Evolutionary conservation across 305 asterid species (phyloP).

Genomic region (Lippia alba): DNA sequence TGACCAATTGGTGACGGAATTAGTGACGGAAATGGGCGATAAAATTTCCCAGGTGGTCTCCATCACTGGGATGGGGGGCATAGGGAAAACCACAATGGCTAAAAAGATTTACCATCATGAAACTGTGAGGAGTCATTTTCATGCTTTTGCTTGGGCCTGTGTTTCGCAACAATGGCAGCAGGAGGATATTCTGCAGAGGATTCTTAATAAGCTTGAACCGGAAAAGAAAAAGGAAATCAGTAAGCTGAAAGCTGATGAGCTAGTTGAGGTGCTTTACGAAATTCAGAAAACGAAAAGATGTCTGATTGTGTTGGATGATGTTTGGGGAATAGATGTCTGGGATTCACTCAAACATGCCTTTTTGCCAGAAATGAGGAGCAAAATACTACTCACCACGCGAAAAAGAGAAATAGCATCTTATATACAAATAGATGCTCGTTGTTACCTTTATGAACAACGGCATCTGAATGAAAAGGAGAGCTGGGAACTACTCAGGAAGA

Average conservation of each 20-base stretch:
- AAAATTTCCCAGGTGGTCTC: slow-evolving; percentile 32
- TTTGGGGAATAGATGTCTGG: slow-evolving; percentile 57
- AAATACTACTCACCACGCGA: slow-evolving; percentile 55
- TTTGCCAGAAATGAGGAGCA: slow-evolving; percentile 40
- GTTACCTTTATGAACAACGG: slow-evolving; percentile 50
- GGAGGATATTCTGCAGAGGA: slow-evolving; percentile 51
- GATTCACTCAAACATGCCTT: slow-evolving; percentile 47
- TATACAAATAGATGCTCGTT: slow-evolving; percentile 39
- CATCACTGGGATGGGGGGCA: slow-evolving; percentile 55
- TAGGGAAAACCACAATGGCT: slow-evolving; percentile 60
- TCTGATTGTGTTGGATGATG: slow-evolving; percentile 61
- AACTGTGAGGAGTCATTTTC: slow-evolving; percentile 35
- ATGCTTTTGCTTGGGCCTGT: slow-evolving; percentile 56
- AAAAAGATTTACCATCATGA: slow-evolving; percentile 45
- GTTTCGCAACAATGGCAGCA: slow-evolving; percentile 56
- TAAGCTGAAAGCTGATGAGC: slow-evolving; percentile 40
- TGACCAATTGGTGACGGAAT: slow-evolving; percentile 37
- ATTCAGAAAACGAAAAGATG: slow-evolving; percentile 47
- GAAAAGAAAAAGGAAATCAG: slow-evolving; percentile 35
- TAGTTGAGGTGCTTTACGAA: slow-evolving; percentile 41
- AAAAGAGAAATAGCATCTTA: slow-evolving; percentile 45
- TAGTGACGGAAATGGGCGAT: slow-evolving; percentile 33
- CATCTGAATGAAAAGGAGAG: slow-evolving; percentile 52
- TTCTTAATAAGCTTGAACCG: slow-evolving; percentile 49
- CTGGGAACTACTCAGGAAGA: slow-evolving; percentile 56